phyloP scores from a whole-genome alignment of 257 asterid genomes.

The Forsythia viridissima region DNA sequence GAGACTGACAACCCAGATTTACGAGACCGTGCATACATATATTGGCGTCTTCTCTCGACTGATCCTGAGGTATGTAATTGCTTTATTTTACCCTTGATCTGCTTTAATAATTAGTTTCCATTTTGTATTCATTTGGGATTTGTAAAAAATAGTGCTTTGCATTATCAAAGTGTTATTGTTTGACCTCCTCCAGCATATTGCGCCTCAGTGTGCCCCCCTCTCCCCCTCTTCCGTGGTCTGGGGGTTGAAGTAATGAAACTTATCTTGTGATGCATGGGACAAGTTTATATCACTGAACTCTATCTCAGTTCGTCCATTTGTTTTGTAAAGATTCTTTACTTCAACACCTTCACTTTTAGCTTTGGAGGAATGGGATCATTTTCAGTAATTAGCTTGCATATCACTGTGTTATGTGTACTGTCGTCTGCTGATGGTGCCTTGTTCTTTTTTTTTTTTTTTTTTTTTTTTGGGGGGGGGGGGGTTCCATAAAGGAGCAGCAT shows the following conservation, averaged over 20 bases:
- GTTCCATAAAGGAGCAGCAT: slow-evolving; percentile 3
- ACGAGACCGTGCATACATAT: slow-evolving; percentile 98
- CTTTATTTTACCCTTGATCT: slow-evolving; percentile 15
- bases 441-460: not conserved
- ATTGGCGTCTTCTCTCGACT: slow-evolving; percentile 99
- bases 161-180: not conserved
- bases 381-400: not conserved
- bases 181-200: not conserved
- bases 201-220: not conserved
- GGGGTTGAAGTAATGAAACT: not conserved
- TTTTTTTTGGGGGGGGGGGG: not conserved
- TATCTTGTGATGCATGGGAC: not conserved
- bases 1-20: slow-evolving; percentile 99
- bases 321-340: slow-evolving; percentile 14
- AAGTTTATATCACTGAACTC: not conserved
- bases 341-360: not conserved
- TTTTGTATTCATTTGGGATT: slow-evolving; percentile 15
- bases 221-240: not conserved
- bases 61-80: slow-evolving; percentile 88
- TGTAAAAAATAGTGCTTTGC: not conserved
- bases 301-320: slow-evolving; percentile 7
- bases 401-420: slow-evolving; percentile 6
- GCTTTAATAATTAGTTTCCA: slow-evolving; percentile 19
- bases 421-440: not conserved
- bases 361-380: not conserved